Base-by-base conservation (phyloP, 805 yeast species). In the Metschnikowia peoriensis region DNA sequence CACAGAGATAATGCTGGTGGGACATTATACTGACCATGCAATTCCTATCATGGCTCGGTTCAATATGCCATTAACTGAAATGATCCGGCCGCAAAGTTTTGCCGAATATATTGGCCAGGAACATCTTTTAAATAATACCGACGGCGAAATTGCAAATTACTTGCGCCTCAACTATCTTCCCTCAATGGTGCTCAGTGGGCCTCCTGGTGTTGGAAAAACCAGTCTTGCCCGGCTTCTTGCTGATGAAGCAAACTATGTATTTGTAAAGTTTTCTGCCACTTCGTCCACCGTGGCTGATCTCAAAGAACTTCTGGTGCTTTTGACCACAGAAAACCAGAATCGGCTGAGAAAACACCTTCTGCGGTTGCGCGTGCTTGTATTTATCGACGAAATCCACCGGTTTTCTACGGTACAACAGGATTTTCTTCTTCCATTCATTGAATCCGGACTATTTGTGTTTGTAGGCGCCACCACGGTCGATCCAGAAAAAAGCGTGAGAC, bases 131-230 rank as follows among this genome's bases (percentile, higher is more conserved):
- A 55, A 63, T 41, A 86, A 88, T 0, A 68, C 71, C 1, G 44
- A 55, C 11, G 96, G 97, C 0, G 73, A 85, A 2, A 70, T 93
- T 2, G 71, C 83, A 28, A 84, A 84, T 43, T 88, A 88, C 54
- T 75, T 92, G 1, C 76, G 78, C 38, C 70, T 79, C 68, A 82
- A 86, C n/a, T 73, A 76, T 44, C 73, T 88, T 7, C 97, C 97
- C 1, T 90, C 97, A 0, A 78, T 94, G 83, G 83, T 94, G 1
- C 70, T 94, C 6, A 88, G 94, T 88, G 99, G 99, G 0, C 96
- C 96, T 0, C 96, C 97, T 1, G 99, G 99, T 0, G 92, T 90
- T 2, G 93, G 94, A 76, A 94, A 94, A 65, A 94, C 99, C 0
- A 86, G 97, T 0, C 65, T 94, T 28, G 94, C 96, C 0, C 59